phyloP scores from a whole-genome alignment of 2,329 filamentous ascomycete species.

The Diaporthe batatas region DNA sequence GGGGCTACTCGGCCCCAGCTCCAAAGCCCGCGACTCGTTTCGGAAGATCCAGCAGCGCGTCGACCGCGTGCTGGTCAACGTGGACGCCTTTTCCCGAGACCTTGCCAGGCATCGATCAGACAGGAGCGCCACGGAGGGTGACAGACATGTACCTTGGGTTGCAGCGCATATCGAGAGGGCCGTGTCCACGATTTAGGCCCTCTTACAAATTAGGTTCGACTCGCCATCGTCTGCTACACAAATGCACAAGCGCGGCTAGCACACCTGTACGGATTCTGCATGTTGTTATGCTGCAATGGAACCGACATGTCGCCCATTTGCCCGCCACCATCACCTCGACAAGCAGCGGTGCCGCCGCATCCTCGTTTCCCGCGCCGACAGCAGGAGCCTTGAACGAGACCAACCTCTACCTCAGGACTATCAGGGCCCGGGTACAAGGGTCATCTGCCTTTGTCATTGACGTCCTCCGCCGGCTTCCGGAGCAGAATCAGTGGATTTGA shows the following conservation, averaged over 20 bases:
- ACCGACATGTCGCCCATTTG: slow-evolving; percentile 18
- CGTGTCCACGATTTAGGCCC: slow-evolving; percentile 57
- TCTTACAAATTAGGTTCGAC: slow-evolving; percentile 54
- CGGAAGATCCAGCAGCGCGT: slow-evolving; percentile 62
- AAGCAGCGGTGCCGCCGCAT: not conserved
- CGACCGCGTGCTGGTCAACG: slow-evolving; percentile 59
- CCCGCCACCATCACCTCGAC: not conserved
- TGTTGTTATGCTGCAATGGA: slow-evolving; percentile 53
- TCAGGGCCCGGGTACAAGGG: slow-evolving; percentile 58
- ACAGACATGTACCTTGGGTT: slow-evolving; percentile 62
- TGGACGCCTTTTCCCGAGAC: slow-evolving; percentile 53
- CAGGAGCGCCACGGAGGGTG: slow-evolving; percentile 48
- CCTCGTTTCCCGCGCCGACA: not conserved
- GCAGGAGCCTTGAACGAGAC: slow-evolving; percentile 51
- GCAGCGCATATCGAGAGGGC: slow-evolving; percentile 60
- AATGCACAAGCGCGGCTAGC: slow-evolving; percentile 61
- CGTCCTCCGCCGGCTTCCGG: slow-evolving; percentile 58
- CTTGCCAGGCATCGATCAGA: slow-evolving; percentile 14
- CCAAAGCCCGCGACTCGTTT: slow-evolving; percentile 61
- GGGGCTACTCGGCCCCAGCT: slow-evolving; percentile 58
- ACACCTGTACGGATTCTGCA: slow-evolving; percentile 63
- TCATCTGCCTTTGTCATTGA: slow-evolving; percentile 60
- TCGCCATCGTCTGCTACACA: slow-evolving; percentile 53
- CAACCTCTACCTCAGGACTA: slow-evolving; percentile 63
- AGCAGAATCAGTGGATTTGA: slow-evolving; percentile 60